These are phyloP conservation scores for Eutrema japonicum DNA, from an alignment of 345 rosid species.

Conservation along the genomic window DNA sequence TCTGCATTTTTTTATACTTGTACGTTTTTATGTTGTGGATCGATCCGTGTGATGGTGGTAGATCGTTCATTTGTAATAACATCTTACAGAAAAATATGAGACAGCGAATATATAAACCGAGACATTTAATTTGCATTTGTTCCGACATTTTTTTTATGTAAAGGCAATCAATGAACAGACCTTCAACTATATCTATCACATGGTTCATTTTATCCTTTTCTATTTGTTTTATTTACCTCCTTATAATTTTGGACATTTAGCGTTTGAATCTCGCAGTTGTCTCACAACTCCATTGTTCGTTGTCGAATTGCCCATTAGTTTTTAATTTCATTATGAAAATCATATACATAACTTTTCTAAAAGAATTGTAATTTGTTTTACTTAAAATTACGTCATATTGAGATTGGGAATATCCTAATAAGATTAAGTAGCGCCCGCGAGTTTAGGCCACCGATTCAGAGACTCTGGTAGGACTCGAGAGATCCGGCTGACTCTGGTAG, in stretches of 20 bases:
- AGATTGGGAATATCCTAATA: neutral
- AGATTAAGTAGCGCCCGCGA: no score
- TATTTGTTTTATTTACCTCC: conserved; percentile 31
- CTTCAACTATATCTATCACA: conserved; percentile 27
- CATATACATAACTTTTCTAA: neutral
- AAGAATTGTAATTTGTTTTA: neutral
- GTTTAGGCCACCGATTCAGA: no score
- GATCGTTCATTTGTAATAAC: neutral
- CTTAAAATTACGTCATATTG: neutral
- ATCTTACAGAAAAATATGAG: neutral
- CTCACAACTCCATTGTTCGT: conserved; percentile 2
- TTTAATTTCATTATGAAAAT: neutral
- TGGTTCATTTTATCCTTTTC: conserved; percentile 35
- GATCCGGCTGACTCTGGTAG: no score
- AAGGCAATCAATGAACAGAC: conserved; percentile 24
- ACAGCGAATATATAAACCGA: neutral
- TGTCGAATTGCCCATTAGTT: conserved; percentile 29
- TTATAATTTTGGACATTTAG: conserved; percentile 20
- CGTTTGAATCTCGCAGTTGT: conserved; percentile 33
- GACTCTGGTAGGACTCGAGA: no score
- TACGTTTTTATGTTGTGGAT: neutral
- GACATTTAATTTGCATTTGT: neutral
- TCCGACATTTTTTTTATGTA: conserved; percentile 17
- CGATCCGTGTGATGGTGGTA: no score
- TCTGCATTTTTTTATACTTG: neutral